Evolutionary conservation across 768 basidiomycete species (phyloP), one percentile per base, ranked within the genome.

Genomic region (Rhodotorula graminis): DNA sequence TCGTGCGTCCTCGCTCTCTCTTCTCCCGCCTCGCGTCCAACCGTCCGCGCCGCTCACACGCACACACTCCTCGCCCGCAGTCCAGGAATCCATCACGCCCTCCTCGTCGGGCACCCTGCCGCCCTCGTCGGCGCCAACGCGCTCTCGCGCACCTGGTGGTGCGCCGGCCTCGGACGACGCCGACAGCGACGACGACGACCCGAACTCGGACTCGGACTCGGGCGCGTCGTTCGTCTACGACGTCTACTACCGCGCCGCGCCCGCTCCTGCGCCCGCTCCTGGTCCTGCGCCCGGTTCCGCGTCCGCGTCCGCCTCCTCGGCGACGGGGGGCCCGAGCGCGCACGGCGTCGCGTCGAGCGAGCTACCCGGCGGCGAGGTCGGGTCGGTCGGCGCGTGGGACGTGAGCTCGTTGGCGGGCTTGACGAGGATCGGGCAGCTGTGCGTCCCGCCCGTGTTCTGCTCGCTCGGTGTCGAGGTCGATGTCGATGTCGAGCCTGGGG

Each of bases 161-260:
- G n/a, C n/a, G n/a, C n/a, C n/a, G n/a, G n/a, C n/a, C 37, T 37
- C 37, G 37, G 37, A 37, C 37, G 37, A 37, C 37, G 37, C 4
- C 37, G 37, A 37, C 37, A 37, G 37, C 37, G 37, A 37, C 37
- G 37, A 4, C 37, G 37, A n/a, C 18, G 65, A 62, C 50, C 21
- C 52, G 12, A 61, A 62, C 25, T 29, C 31, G 18, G 57, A 50
- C 18, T 19, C 18, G 47, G 49, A 50, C 25, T 37, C 9, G 15
- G 68, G 60, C 15, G n/a, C 61, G 7, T 72, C 76, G 2, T 77
- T 64, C 46, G 77, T 78, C 31, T 78, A 78, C 74, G 77, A 78
- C 64, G 76, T 78, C 25, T 78, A 78, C 64, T 77, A 77, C 60
- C 71, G 75, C 49, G 75, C 65, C 11, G 37, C 67, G 7, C 27